These are phyloP conservation scores for Simplicillium sp. DNA, from an alignment of 2,329 filamentous ascomycete genomes.

Conservation along the genomic window DNA sequence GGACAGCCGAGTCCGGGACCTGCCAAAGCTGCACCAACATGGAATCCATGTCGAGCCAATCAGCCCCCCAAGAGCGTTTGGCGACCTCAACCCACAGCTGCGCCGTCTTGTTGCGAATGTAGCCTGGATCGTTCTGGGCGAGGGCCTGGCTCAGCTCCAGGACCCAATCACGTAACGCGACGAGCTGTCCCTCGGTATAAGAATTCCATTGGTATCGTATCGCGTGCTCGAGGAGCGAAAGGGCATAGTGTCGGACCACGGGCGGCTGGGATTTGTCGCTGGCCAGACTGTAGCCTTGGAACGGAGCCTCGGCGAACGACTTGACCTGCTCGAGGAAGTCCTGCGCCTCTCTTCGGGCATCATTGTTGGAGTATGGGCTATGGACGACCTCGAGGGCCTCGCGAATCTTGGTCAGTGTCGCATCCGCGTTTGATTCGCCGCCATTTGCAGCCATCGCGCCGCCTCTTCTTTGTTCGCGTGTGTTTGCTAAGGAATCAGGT, in stretches of 20 bases:
- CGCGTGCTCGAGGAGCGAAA: slow-evolving; percentile 83
- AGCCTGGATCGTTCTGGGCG: slow-evolving; percentile 63
- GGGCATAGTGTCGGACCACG: slow-evolving; percentile 84
- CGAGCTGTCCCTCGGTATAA: slow-evolving; percentile 59
- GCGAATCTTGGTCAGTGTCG: slow-evolving; percentile 59
- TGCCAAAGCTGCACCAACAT: slow-evolving; percentile 79
- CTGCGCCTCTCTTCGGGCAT: slow-evolving; percentile 73
- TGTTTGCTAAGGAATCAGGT: too few relatives aligned
- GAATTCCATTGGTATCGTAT: slow-evolving; percentile 78
- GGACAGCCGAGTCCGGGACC: slow-evolving; percentile 46
- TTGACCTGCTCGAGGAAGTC: slow-evolving; percentile 82
- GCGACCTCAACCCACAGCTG: slow-evolving; percentile 92
- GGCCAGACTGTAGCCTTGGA: slow-evolving; percentile 77
- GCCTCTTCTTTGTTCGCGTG: neutral
- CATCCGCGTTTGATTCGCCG: slow-evolving; percentile 23
- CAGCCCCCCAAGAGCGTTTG: slow-evolving; percentile 83
- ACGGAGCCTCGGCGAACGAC: slow-evolving; percentile 65
- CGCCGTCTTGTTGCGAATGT: slow-evolving; percentile 85
- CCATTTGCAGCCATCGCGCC: slow-evolving; percentile 28
- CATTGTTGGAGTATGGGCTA: slow-evolving; percentile 69
- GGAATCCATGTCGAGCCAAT: slow-evolving; percentile 93
- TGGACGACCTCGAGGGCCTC: slow-evolving; percentile 84
- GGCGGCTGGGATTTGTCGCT: slow-evolving; percentile 65
- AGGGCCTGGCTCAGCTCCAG: slow-evolving; percentile 67
- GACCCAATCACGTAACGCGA: slow-evolving; percentile 65